Conservation (phyloP, 78 protist species). For the Tieghemostelium lacteum region DNA sequence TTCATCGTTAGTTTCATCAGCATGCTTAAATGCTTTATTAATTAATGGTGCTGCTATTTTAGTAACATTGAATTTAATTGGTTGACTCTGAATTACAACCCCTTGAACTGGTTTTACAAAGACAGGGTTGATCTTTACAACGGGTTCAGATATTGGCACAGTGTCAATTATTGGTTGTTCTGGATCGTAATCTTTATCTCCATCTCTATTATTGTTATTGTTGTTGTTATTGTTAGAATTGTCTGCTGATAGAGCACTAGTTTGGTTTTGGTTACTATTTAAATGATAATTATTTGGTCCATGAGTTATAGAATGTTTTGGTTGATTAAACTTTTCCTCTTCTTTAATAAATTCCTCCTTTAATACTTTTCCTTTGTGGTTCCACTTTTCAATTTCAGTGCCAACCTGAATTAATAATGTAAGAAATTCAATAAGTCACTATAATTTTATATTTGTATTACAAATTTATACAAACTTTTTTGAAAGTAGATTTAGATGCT, state of each 20-base stretch:
- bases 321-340: slow-evolving; percentile 3
- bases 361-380: slow-evolving; percentile 39
- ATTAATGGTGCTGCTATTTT: background rate
- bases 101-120: too few relatives aligned
- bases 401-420: slow-evolving; percentile 21
- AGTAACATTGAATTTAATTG: background rate
- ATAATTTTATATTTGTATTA: too few relatives aligned
- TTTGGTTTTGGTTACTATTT: background rate
- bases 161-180: background rate
- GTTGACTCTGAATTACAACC: background rate
- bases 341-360: slow-evolving; percentile 7
- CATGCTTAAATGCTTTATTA: slow-evolving; percentile 36
- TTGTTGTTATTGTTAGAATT: background rate
- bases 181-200: background rate
- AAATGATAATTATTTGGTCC: background rate
- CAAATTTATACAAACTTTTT: too few relatives aligned
- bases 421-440: too few relatives aligned
- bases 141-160: background rate
- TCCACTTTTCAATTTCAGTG: slow-evolving; percentile 67
- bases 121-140: background rate
- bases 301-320: background rate
- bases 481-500: too few relatives aligned
- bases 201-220: slow-evolving; percentile 1
- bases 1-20: background rate
- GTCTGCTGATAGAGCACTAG: background rate